A percentile compares a stretch with the other conserved stretches of the same genome.
Conservation (phyloP, 345 rosid genomes). For the Limnanthes douglasii region DNA sequence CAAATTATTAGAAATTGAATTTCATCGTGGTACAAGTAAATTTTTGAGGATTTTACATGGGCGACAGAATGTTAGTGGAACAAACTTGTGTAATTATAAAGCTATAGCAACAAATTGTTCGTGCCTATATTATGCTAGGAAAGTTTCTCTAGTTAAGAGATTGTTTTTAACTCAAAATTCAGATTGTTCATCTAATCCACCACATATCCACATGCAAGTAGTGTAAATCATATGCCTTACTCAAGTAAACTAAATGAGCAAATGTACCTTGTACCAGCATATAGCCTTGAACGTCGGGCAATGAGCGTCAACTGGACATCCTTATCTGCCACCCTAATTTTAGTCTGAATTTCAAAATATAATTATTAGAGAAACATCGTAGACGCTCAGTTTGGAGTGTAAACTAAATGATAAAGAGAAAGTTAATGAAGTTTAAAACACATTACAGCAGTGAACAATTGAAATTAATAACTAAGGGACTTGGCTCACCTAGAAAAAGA, state of each 20-base stretch:
- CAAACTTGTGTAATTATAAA: too few species aligned
- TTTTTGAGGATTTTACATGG: background rate
- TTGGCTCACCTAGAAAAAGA: too few species aligned
- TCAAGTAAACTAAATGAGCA: background rate
- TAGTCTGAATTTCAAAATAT: slow-evolving; percentile 29
- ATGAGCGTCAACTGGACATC: slow-evolving; percentile 57
- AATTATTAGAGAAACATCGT: too few species aligned
- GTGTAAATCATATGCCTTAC: background rate
- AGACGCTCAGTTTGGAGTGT: slow-evolving; percentile 2
- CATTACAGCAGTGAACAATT: too few species aligned
- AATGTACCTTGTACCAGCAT: slow-evolving; percentile 88
- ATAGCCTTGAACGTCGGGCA: slow-evolving; percentile 89
- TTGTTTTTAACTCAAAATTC: too few species aligned
- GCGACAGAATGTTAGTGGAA: slow-evolving; percentile 2
- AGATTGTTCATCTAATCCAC: too few species aligned
- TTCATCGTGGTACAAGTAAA: slow-evolving; percentile 4
- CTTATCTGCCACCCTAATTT: slow-evolving; percentile 40
- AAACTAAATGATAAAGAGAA: background rate
- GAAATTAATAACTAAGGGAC: too few species aligned
- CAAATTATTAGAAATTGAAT: background rate
- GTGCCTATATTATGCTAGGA: too few species aligned
- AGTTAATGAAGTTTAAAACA: background rate
- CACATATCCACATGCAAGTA: too few species aligned
- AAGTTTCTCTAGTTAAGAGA: too few species aligned
- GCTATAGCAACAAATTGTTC: too few species aligned